These are phyloP conservation scores for Rhizodiscina lignyota DNA, from an alignment of 495 filamentous ascomycete genomes.

Conservation along the genomic window DNA sequence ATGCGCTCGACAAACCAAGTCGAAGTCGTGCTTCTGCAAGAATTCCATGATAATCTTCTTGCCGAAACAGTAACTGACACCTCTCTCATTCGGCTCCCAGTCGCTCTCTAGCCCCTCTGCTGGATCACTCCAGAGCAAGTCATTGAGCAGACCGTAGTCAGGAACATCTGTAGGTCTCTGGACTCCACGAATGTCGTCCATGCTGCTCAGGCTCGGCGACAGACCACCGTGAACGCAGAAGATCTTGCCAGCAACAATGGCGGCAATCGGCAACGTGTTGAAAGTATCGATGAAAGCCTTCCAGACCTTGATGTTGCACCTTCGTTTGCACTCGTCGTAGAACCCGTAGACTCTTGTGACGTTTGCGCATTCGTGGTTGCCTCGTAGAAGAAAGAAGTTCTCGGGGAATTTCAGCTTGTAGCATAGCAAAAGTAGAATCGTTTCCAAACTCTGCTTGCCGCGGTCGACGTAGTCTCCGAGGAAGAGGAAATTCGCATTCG, in stretches of 20 bases:
- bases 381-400: slow-evolving; percentile 94
- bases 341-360: slow-evolving; percentile 98
- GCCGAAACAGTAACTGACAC: slow-evolving; percentile 96
- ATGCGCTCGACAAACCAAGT: slow-evolving; percentile 90
- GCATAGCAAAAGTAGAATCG: slow-evolving; percentile 85
- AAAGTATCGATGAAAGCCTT: slow-evolving; percentile 98
- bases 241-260: slow-evolving; percentile 95
- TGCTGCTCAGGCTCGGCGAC: slow-evolving; percentile 80
- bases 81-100: slow-evolving; percentile 94
- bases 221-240: slow-evolving; percentile 97
- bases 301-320: slow-evolving; percentile 97
- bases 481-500: slow-evolving; percentile 86
- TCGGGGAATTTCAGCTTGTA: slow-evolving; percentile 98
- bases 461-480: slow-evolving; percentile 96
- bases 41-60: slow-evolving; percentile 98
- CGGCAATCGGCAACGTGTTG: slow-evolving; percentile 87
- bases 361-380: slow-evolving; percentile 97
- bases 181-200: slow-evolving; percentile 97
- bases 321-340: slow-evolving; percentile 96
- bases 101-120: slow-evolving; percentile 96
- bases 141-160: slow-evolving; percentile 91
- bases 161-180: slow-evolving; percentile 92
- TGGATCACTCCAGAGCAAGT: slow-evolving; percentile 94
- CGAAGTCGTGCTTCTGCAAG: slow-evolving; percentile 86
- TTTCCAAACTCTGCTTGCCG: slow-evolving; percentile 94